These are phyloP conservation scores for Geum urbanum DNA, from an alignment of 306 rosid species.

Conservation along the genomic window DNA sequence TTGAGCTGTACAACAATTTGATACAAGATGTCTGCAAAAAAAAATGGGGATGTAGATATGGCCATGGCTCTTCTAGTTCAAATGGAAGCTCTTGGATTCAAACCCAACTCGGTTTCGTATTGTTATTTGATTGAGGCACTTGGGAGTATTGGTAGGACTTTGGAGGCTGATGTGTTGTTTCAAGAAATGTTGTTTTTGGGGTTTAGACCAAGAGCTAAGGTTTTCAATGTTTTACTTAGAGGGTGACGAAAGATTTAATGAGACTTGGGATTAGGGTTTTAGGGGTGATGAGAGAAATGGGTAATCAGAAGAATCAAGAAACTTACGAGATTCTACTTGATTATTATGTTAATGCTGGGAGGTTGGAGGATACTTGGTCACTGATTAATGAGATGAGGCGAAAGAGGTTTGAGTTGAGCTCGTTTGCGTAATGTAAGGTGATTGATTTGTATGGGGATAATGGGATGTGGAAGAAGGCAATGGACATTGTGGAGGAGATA, in stretches of 20 bases:
- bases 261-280: conserved; percentile 43
- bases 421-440: conserved; percentile 57
- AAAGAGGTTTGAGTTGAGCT: conserved; percentile 44
- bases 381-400: conserved; percentile 56
- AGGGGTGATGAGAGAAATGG: conserved; percentile 41
- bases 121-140: conserved; percentile 52
- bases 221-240: conserved; percentile 59
- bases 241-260: conserved; percentile 69
- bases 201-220: conserved; percentile 37
- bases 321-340: conserved; percentile 59
- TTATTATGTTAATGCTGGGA: conserved; percentile 64
- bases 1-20: background rate
- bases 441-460: conserved; percentile 67
- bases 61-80: conserved; percentile 55
- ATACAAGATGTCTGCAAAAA: conserved; percentile 50
- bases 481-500: conserved; percentile 56
- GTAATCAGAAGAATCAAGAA: conserved; percentile 35
- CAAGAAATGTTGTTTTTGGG: conserved; percentile 58
- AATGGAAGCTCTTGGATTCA: conserved; percentile 54
- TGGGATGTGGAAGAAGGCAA: conserved; percentile 91
- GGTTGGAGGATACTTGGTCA: conserved; percentile 75
- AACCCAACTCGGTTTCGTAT: conserved; percentile 37
- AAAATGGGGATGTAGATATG: conserved; percentile 45
- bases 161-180: conserved; percentile 65
- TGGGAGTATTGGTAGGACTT: conserved; percentile 64